These are phyloP conservation scores for Balansia obtecta DNA, from an alignment of 2,329 filamentous ascomycete species.

Conservation along the genomic window DNA sequence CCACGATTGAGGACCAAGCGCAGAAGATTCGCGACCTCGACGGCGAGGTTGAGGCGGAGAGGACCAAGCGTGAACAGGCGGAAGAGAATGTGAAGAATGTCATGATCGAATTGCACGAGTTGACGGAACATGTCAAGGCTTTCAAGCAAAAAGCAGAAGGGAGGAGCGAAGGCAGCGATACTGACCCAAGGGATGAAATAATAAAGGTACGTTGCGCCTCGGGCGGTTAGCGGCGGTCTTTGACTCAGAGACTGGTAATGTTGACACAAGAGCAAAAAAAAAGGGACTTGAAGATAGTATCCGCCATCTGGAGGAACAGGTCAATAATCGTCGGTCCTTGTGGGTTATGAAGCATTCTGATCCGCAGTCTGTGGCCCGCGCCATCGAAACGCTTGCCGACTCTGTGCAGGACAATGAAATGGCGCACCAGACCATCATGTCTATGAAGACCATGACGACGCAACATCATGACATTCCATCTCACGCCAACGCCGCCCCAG, in stretches of 20 bases:
- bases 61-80: constrained; percentile 16
- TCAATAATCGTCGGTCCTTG: constrained; percentile 22
- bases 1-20: constrained; percentile 20
- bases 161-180: constrained; percentile 8
- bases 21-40: constrained; percentile 20
- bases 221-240: too few relatives aligned
- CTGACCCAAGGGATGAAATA: constrained; percentile 14
- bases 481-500: not conserved
- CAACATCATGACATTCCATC: not conserved
- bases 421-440: constrained; percentile 16
- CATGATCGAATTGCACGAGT: constrained; percentile 6
- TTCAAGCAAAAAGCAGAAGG: constrained; percentile 15
- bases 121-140: constrained; percentile 15
- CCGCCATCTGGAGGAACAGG: constrained; percentile 23
- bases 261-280: not conserved
- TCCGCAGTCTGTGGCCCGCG: constrained; percentile 17
- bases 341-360: constrained; percentile 24
- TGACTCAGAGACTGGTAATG: not conserved
- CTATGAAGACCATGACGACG: constrained; percentile 10
- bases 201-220: constrained; percentile 16
- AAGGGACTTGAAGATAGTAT: constrained; percentile 22
- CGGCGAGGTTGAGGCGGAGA: constrained; percentile 19
- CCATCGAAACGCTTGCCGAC: constrained; percentile 20
- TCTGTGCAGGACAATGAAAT: constrained; percentile 16
- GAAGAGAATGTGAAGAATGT: constrained; percentile 17